These are phyloP conservation scores for Polychytrium aggregatum DNA, from an alignment of 192 early-diverging fungal genomes.

Conservation along the genomic window DNA sequence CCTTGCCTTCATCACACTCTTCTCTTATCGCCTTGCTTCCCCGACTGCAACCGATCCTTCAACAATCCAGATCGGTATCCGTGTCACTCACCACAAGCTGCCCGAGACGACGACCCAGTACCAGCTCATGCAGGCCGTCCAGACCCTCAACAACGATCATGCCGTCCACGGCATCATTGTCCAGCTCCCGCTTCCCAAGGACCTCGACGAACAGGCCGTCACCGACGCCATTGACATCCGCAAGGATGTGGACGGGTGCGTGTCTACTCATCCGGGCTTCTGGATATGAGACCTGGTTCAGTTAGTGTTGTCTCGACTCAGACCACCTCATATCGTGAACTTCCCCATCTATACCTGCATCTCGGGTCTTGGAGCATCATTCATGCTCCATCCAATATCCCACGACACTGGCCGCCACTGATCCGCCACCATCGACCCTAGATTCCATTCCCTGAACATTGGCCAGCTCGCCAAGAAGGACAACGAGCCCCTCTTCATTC, in stretches of 20 bases:
- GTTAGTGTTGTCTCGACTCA: not conserved
- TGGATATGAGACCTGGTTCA: not conserved
- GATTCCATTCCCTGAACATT: constrained; percentile 89
- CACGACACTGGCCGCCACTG: no score
- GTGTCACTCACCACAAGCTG: no score
- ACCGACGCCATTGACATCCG: constrained; percentile 73
- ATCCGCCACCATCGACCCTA: constrained; percentile 7
- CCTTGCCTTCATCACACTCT: not conserved
- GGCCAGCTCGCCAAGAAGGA: constrained; percentile 78
- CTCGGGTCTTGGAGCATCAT: no score
- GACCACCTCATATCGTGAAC: not conserved
- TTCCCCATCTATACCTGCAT: no score
- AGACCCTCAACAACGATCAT: constrained; percentile 66
- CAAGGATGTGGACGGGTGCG: constrained; percentile 97
- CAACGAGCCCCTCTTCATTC: constrained; percentile 70
- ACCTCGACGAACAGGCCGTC: constrained; percentile 69
- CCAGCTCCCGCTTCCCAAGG: constrained; percentile 84
- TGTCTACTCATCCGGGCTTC: not conserved
- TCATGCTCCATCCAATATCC: no score
- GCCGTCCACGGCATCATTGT: constrained; percentile 89
- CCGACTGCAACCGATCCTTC: no score
- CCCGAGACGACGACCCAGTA: no score
- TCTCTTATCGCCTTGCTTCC: not conserved
- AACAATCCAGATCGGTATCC: no score
- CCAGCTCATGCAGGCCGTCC: constrained; percentile 55